Conservation (phyloP, 805 yeast species). For the Candida verbasci region DNA sequence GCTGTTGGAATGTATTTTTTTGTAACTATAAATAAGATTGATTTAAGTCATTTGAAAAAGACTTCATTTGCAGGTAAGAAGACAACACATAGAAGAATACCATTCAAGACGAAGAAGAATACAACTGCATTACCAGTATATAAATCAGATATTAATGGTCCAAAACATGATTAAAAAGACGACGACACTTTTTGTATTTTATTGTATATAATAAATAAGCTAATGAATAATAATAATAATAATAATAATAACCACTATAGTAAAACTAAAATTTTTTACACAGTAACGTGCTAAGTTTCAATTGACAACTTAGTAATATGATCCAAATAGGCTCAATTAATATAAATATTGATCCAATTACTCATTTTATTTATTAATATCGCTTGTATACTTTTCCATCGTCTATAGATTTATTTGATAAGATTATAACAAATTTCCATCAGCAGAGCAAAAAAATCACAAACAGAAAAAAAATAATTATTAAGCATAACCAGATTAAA, state of each 20-base stretch:
- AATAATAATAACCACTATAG: constrained; percentile 4
- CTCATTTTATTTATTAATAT: no score
- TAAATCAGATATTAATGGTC: constrained; percentile 13
- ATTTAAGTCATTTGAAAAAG: constrained; percentile 36
- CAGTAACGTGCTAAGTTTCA: not conserved
- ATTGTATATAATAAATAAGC: not conserved
- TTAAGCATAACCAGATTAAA: no score
- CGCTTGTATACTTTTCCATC: no score
- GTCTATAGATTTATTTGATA: no score
- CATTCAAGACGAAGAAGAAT: constrained; percentile 17
- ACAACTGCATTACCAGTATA: constrained; percentile 33
- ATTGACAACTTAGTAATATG: no score
- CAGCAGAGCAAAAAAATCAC: constrained; percentile 3
- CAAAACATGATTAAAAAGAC: constrained; percentile 7
- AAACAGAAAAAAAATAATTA: constrained; percentile 1
- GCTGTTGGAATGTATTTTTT: constrained; percentile 64
- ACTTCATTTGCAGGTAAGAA: constrained; percentile 23
- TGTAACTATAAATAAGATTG: constrained; percentile 50
- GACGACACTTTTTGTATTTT: no score
- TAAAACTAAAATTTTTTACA: not conserved
- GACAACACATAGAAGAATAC: constrained; percentile 26
- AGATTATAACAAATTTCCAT: not conserved
- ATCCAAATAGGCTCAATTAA: no score
- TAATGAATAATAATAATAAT: no score
- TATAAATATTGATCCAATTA: no score